Percentiles rank a stretch among this genome's conserved stretches.
Evolutionary conservation across 2,329 filamentous ascomycete genomes (phyloP).

Genomic region (Stromatinia cepivora): DNA sequence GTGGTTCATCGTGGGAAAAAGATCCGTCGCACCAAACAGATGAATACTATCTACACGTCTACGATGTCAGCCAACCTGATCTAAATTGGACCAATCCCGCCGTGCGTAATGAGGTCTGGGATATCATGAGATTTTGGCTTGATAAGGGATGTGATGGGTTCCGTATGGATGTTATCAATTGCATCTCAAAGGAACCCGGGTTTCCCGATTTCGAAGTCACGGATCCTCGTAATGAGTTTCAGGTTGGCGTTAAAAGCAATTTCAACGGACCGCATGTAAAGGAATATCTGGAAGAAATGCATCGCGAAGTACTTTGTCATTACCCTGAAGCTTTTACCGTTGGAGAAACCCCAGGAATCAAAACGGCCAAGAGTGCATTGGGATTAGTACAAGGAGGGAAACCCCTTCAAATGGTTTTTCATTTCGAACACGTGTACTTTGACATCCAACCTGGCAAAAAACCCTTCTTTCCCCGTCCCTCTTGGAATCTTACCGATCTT

Average conservation of each 20-base stretch:
- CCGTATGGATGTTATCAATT: slow-evolving; percentile 66
- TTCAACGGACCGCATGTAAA: slow-evolving; percentile 60
- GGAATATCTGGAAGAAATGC: slow-evolving; percentile 51
- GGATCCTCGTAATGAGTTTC: slow-evolving; percentile 33
- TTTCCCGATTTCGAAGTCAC: slow-evolving; percentile 54
- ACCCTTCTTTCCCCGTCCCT: slow-evolving; percentile 39
- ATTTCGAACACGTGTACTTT: slow-evolving; percentile 56
- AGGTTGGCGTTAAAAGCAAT: slow-evolving; percentile 49
- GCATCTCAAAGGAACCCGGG: slow-evolving; percentile 61
- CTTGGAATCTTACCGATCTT: slow-evolving; percentile 42
- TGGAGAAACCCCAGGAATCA: slow-evolving; percentile 50
- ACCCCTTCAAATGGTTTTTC: slow-evolving; percentile 72
- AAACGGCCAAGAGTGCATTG: slow-evolving; percentile 51
- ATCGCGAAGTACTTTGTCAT: slow-evolving; percentile 28
- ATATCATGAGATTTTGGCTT: slow-evolving; percentile 73
- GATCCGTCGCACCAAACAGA: slow-evolving; percentile 47
- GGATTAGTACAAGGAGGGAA: slow-evolving; percentile 55
- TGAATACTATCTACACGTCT: slow-evolving; percentile 61
- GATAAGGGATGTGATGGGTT: slow-evolving; percentile 57
- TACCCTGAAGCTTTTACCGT: slow-evolving; percentile 54
- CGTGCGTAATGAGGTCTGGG: slow-evolving; percentile 66
- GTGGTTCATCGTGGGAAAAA: slow-evolving; percentile 52
- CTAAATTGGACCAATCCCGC: slow-evolving; percentile 73
- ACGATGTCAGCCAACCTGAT: slow-evolving; percentile 70
- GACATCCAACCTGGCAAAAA: slow-evolving; percentile 1